Evolutionary conservation across 2,329 filamentous ascomycete genomes (phyloP).

Genomic region (Aspergillus fumigatus): DNA sequence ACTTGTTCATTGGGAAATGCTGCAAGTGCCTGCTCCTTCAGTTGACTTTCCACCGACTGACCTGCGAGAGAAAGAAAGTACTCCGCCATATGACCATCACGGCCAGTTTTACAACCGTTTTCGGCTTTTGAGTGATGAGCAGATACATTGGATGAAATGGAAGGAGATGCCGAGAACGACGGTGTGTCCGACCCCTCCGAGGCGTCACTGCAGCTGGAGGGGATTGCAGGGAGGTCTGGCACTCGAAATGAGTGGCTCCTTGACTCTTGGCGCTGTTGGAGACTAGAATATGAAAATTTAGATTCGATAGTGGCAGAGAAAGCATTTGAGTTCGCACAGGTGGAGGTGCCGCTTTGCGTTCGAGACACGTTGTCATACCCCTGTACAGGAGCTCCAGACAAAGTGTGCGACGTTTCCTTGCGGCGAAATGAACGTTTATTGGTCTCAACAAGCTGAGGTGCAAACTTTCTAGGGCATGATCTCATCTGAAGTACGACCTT

Average conservation of each 20-base stretch:
- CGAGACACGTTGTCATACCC: background rate
- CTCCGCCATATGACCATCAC: constrained; percentile 69
- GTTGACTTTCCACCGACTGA: constrained; percentile 71
- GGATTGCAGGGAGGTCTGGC: constrained; percentile 59
- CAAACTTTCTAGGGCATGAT: constrained; percentile 50
- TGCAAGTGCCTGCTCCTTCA: constrained; percentile 60
- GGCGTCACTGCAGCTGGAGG: constrained; percentile 55
- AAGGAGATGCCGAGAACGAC: constrained; percentile 41
- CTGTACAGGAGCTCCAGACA: background rate
- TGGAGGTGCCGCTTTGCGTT: constrained; percentile 22
- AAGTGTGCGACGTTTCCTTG: constrained; percentile 47
- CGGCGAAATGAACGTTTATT: constrained; percentile 66
- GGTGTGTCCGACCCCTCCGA: constrained; percentile 38
- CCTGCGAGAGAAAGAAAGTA: constrained; percentile 77
- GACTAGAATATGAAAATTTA: constrained; percentile 41
- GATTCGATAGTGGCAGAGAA: constrained; percentile 52
- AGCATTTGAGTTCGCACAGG: constrained; percentile 50
- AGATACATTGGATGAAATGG: constrained; percentile 24
- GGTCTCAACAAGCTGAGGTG: constrained; percentile 77
- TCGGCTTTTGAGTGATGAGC: constrained; percentile 28
- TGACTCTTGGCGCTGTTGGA: constrained; percentile 34
- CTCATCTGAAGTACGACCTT: background rate
- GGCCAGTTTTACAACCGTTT: constrained; percentile 48
- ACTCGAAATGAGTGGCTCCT: constrained; percentile 55
- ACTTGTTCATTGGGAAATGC: constrained; percentile 47